Base-by-base conservation (phyloP, 176 grass and related monocot species). In the Avena insularis region DNA sequence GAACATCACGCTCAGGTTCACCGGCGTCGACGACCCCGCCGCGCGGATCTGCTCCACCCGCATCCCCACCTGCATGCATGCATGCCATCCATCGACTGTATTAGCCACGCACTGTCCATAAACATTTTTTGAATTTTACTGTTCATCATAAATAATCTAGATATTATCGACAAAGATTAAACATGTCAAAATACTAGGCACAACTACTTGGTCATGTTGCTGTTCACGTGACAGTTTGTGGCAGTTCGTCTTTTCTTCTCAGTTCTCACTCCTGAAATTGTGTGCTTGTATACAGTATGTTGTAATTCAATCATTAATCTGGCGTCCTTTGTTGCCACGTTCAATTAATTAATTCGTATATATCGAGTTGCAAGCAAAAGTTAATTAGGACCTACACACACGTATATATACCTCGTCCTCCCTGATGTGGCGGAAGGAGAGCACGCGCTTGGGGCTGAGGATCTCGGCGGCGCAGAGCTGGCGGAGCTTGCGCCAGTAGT, bases 401-500 rank as follows among this genome's bases (percentile, higher is more conserved):
- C 6, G 8, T 54, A 23, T 61, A 25, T 65, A 65, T 65, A 87
- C 87, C 83, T 89, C 88, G 40, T 90, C 83, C 20, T 90, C 84
- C 27, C 88, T 83, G 71, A 90, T 90, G 54, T 83, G 84, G 31
- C 84, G 79, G 55, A 90, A 90, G 0, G 88, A 90, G 29, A 78
- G 84, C 36, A 90, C 88, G 21, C 88, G 88, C 72, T 64, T 90
- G 16, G 88, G 88, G 53, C 88, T 90, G 5, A 90, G 84, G 61
- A 90, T 83, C 79, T 90, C 88, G 51, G 88, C 72, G 11, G 88
- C 84, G 45, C 88, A 90, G 27, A 90, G 83, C 83, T 90, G 88
- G 2, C 88, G 78, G 68, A 90, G 88, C 88, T 90, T 90, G 72
- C 89, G 89, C 89, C 89, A 90, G 73, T 90, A 90, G 5, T 90